A percentile compares a stretch with the other conserved stretches of the same genome.
phyloP scores from a whole-genome alignment of 2,329 filamentous ascomycete species.

The Nannizzia gypsea region DNA sequence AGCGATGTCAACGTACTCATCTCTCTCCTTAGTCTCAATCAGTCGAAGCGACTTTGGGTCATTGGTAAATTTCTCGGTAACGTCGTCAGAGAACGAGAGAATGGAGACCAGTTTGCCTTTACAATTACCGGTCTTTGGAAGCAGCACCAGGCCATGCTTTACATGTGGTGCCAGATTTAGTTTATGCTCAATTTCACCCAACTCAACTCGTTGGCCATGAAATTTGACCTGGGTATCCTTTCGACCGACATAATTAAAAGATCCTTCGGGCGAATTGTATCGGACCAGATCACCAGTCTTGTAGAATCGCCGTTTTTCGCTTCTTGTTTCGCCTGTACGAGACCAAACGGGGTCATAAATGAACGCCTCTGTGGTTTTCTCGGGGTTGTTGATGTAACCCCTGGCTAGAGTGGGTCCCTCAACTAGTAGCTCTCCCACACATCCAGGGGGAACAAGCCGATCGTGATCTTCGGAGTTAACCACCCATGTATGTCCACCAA shows the following conservation, averaged over 20 bases:
- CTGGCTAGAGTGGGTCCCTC: slow-evolving; percentile 47
- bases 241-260: slow-evolving; percentile 41
- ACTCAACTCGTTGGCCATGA: slow-evolving; percentile 53
- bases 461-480: slow-evolving; percentile 31
- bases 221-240: slow-evolving; percentile 60
- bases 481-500: slow-evolving; percentile 29
- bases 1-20: slow-evolving; percentile 18
- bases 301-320: slow-evolving; percentile 25
- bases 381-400: slow-evolving; percentile 48
- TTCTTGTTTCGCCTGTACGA: slow-evolving; percentile 14
- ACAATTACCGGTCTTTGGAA: slow-evolving; percentile 27
- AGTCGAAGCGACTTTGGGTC: slow-evolving; percentile 19
- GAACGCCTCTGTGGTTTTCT: slow-evolving; percentile 48
- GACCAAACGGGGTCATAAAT: slow-evolving; percentile 46
- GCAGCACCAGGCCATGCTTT: slow-evolving; percentile 27
- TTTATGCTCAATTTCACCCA: slow-evolving; percentile 41
- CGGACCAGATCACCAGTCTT: slow-evolving; percentile 32
- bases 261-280: slow-evolving; percentile 27
- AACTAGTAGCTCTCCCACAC: slow-evolving; percentile 28
- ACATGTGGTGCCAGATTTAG: slow-evolving; percentile 21
- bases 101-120: slow-evolving; percentile 24
- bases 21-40: slow-evolving; percentile 16
- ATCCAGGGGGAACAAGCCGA: slow-evolving; percentile 32
- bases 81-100: slow-evolving; percentile 20
- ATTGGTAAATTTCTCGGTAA: neutral